Evolutionary conservation across 2,329 filamentous ascomycete genomes (phyloP), one percentile per base, ranked within the genome.

Genomic region (Colletotrichum falcatum): DNA sequence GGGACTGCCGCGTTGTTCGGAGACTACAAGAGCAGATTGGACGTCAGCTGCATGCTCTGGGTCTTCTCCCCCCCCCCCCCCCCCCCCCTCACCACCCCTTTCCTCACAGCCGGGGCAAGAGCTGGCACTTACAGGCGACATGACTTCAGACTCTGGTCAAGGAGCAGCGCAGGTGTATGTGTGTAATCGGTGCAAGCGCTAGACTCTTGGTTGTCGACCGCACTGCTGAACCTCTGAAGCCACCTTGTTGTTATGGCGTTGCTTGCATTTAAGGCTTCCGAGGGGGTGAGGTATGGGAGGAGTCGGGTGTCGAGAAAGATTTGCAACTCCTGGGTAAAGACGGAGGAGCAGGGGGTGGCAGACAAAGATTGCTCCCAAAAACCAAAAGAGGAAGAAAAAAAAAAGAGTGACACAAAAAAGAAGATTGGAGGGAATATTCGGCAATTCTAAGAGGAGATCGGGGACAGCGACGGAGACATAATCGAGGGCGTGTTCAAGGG

Each of bases 151-250:
- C 59, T 70, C 59, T 63, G 65, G 59, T 70, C 59, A 70, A 61
- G 37, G 54, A 61, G 65, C 69, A 70, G 69, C 55, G 60, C 61
- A 26, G 60, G 48, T 49, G 30, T 49, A 33, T 64, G 46, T 55
- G 23, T 35, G 23, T 51, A 20, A 53, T 54, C 48, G 26, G 42
- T 68, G 51, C 58, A 37, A 39, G 64, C 61, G 48, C 69, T 65
- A 49, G 33, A 60, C 44, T 48, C 37, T 62, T 33, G 46, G 53
- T 39, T 23, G 46, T 65, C 56, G 39, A 61, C 65, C 69, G 65
- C 65, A 71, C 69, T 70, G 61, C 60, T 69, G 69, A 71, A 61
- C 65, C 65, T 56, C 69, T 35, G 60, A 71, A 69, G 65, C 55
- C 65, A 39, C 46, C 65, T 65, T 49, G 5, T 33, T 65, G 60